Evolutionary conservation across 139 green algal species (phyloP).

Genomic region (Tetraselmis chui): DNA sequence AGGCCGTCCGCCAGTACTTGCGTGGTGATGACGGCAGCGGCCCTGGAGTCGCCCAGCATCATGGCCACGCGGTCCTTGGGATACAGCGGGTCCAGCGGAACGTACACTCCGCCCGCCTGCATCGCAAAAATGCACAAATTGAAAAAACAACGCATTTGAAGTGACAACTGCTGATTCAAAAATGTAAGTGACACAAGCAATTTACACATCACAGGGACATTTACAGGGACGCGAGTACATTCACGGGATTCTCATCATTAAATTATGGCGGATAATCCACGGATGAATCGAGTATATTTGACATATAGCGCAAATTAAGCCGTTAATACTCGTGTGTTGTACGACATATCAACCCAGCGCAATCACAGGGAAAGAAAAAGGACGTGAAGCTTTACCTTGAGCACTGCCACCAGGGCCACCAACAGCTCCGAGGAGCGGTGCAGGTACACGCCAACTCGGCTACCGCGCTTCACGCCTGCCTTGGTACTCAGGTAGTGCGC

Average conservation of each 20-base stretch:
- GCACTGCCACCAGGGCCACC: conserved; percentile 27
- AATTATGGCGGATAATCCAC: too few species aligned
- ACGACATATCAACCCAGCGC: too few species aligned
- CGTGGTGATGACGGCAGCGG: not conserved
- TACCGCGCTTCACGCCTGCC: conserved; percentile 9
- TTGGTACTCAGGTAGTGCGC: conserved; percentile 18
- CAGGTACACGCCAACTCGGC: conserved; percentile 29
- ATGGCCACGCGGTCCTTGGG: conserved; percentile 30
- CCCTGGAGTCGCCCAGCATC: conserved; percentile 35
- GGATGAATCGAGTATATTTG: too few species aligned
- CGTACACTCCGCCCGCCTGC: conserved; percentile 41
- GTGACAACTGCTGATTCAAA: too few species aligned
- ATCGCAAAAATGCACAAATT: too few species aligned
- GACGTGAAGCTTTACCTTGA: not conserved
- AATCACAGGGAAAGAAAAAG: not conserved
- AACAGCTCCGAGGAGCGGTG: conserved; percentile 33
- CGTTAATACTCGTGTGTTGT: too few species aligned
- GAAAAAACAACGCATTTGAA: too few species aligned
- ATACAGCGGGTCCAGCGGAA: conserved; percentile 50
- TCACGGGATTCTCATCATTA: too few species aligned
- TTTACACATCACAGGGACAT: too few species aligned
- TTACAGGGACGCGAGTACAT: too few species aligned
- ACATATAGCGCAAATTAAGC: too few species aligned
- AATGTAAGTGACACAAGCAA: too few species aligned
- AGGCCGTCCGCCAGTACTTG: conserved; percentile 7